Percentiles rank a stretch among this genome's conserved stretches.
Conservation (phyloP, 768 basidiomycete species). For the Kwoniella dendrophila region DNA sequence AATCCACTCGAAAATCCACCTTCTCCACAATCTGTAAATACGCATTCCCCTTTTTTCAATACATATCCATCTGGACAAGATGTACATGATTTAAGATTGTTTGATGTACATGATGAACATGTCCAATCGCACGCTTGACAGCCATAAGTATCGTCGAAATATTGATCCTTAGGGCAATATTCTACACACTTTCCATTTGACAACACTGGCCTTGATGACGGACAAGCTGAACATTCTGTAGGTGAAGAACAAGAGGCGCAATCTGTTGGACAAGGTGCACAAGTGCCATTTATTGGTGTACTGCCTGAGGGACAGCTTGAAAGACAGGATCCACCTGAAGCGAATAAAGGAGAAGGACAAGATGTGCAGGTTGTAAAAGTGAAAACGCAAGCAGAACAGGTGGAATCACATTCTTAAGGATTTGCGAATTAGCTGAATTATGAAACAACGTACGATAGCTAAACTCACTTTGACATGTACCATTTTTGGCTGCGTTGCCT, state of each 20-base stretch:
- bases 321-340: constrained; percentile 36
- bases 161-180: constrained; percentile 38
- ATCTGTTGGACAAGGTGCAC: constrained; percentile 43
- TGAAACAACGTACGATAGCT: background rate
- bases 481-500: constrained; percentile 35
- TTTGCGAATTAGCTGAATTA: constrained; percentile 16
- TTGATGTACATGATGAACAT: constrained; percentile 42
- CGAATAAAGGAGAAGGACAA: constrained; percentile 34
- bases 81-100: constrained; percentile 29
- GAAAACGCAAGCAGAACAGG: constrained; percentile 43
- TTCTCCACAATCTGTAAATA: constrained; percentile 24
- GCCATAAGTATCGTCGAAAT: constrained; percentile 33
- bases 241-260: constrained; percentile 46
- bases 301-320: constrained; percentile 42
- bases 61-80: constrained; percentile 44
- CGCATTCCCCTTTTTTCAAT: constrained; percentile 40
- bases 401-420: constrained; percentile 41
- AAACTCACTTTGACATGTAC: constrained; percentile 51
- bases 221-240: constrained; percentile 39
- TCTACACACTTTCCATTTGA: constrained; percentile 39
- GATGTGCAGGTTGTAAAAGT: constrained; percentile 42
- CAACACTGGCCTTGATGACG: constrained; percentile 35
- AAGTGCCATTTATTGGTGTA: constrained; percentile 35
- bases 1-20: constrained; percentile 27
- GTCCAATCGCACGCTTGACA: constrained; percentile 42